phyloP scores from a whole-genome alignment of 768 basidiomycete genomes.

The Tulasnella sp. region DNA sequence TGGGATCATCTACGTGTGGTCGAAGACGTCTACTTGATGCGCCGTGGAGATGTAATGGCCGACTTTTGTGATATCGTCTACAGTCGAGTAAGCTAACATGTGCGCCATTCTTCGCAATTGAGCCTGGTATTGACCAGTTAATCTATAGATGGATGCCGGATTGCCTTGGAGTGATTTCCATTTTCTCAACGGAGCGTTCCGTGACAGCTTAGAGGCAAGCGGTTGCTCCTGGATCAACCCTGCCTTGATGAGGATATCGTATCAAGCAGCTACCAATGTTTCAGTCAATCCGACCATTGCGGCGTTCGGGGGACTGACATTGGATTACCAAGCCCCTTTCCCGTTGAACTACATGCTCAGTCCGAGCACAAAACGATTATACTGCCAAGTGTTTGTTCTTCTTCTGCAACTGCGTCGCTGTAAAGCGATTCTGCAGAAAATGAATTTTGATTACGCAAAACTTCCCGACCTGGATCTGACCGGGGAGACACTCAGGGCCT shows the following conservation, averaged over 20 bases:
- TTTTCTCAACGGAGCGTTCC: conserved; percentile 68
- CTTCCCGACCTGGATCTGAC: conserved; percentile 15
- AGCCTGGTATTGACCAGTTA: background rate
- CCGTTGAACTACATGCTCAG: conserved; percentile 71
- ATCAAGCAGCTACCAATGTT: conserved; percentile 41
- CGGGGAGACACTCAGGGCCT: conserved; percentile 46
- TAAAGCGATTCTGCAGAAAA: conserved; percentile 56
- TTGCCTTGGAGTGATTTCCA: conserved; percentile 72
- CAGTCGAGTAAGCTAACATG: conserved; percentile 44
- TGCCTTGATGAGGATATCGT: conserved; percentile 60
- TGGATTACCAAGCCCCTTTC: conserved; percentile 68
- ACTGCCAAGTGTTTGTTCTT: conserved; percentile 58
- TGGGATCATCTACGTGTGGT: conserved; percentile 45
- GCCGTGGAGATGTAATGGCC: conserved; percentile 63
- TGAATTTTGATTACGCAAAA: conserved; percentile 46
- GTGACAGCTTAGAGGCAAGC: conserved; percentile 44
- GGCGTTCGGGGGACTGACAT: conserved; percentile 49
- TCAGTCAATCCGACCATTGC: conserved; percentile 45
- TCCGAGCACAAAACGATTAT: conserved; percentile 41
- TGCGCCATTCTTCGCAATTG: background rate
- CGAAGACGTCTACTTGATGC: conserved; percentile 64
- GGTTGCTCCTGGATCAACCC: conserved; percentile 47
- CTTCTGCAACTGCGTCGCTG: conserved; percentile 63
- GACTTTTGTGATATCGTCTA: conserved; percentile 66
- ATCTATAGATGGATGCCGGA: conserved; percentile 57